Evolutionary conservation across 345 rosid species (phyloP).

Genomic region (Citrus reticulata): DNA sequence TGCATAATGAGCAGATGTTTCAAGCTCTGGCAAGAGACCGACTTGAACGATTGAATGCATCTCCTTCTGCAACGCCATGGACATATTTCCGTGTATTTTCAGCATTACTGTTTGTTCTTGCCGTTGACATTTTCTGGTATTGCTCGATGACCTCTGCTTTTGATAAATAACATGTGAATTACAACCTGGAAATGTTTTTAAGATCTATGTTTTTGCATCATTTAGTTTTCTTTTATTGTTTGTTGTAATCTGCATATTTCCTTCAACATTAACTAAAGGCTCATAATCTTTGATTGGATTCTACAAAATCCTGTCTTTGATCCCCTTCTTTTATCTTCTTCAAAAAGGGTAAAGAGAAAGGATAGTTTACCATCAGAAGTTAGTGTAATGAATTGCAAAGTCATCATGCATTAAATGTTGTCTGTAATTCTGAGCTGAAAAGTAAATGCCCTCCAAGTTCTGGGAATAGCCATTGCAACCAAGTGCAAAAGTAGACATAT

Average conservation of each 20-base stretch:
- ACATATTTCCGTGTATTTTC: constrained; percentile 87
- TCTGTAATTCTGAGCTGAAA: background rate
- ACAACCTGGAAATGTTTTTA: background rate
- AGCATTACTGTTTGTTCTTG: constrained; percentile 67
- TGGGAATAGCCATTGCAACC: background rate
- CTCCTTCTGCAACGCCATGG: constrained; percentile 91
- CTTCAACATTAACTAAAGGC: background rate
- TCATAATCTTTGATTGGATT: background rate
- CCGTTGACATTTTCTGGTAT: constrained; percentile 79
- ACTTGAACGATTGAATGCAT: constrained; percentile 90
- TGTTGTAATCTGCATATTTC: background rate
- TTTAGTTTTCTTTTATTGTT: background rate
- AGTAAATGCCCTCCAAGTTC: background rate
- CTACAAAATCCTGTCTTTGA: background rate
- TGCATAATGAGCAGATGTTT: constrained; percentile 64
- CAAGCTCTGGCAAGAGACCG: constrained; percentile 99
- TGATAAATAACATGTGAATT: background rate
- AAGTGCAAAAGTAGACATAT: background rate
- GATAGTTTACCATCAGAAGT: background rate
- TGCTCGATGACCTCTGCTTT: constrained; percentile 16
- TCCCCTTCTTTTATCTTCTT: background rate
- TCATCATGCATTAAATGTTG: background rate
- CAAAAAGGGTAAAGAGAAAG: background rate
- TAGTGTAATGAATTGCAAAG: background rate
- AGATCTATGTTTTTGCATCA: background rate